Evolutionary conservation across 2,329 filamentous ascomycete genomes (phyloP).

Genomic region (Fusarium tanahbumbuense): DNA sequence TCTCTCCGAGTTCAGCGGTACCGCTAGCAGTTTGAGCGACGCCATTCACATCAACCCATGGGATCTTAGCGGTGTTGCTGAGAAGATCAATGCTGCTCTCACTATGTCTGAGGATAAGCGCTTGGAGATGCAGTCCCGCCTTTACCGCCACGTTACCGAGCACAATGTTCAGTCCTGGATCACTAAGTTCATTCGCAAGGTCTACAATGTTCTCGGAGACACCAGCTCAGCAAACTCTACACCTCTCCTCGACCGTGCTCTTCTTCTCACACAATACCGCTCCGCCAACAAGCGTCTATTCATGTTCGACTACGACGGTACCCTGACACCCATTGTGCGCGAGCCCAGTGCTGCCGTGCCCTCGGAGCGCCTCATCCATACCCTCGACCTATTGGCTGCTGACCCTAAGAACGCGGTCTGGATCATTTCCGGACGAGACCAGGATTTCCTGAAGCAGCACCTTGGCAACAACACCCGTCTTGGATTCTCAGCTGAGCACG

Average conservation of each 20-base stretch:
- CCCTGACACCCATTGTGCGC: slow-evolving; percentile 92
- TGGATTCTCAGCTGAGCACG: slow-evolving; percentile 96
- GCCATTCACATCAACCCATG: slow-evolving; percentile 98
- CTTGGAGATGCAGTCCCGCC: slow-evolving; percentile 74
- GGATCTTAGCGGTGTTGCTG: slow-evolving; percentile 86
- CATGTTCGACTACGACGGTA: slow-evolving; percentile 99
- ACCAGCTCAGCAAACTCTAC: slow-evolving; percentile 81
- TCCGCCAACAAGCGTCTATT: slow-evolving; percentile 83
- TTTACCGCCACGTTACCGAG: slow-evolving; percentile 86
- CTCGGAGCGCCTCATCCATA: slow-evolving; percentile 82
- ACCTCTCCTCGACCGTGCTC: slow-evolving; percentile 80
- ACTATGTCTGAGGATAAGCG: slow-evolving; percentile 77
- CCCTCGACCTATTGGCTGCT: slow-evolving; percentile 80
- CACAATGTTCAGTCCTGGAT: slow-evolving; percentile 92
- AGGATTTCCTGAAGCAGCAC: slow-evolving; percentile 89
- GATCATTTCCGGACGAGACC: slow-evolving; percentile 97
- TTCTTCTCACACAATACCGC: slow-evolving; percentile 79
- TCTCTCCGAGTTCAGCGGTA: slow-evolving; percentile 95
- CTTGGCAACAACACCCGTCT: slow-evolving; percentile 90
- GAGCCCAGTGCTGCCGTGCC: slow-evolving; percentile 91
- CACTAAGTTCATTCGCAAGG: slow-evolving; percentile 78
- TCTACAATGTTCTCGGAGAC: slow-evolving; percentile 83
- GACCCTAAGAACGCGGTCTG: slow-evolving; percentile 91
- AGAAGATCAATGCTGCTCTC: slow-evolving; percentile 83
- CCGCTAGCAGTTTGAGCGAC: slow-evolving; percentile 83